These are phyloP conservation scores for Cercospora canescens DNA, from an alignment of 2,329 filamentous ascomycete species.

Conservation along the genomic window DNA sequence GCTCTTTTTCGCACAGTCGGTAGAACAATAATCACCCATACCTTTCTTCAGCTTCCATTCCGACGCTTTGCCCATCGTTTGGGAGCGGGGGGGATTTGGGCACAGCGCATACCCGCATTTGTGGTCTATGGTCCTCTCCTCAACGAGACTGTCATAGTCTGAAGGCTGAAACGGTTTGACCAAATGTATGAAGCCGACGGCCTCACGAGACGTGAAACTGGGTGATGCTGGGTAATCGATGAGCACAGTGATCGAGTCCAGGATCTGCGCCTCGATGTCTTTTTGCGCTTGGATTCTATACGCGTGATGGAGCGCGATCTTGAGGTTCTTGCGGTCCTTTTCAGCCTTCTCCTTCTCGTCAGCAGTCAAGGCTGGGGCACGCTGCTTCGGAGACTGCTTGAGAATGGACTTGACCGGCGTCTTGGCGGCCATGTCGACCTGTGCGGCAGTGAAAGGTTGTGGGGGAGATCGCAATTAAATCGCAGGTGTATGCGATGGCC, in stretches of 20 bases:
- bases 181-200: conserved; percentile 62
- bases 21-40: conserved; percentile 84
- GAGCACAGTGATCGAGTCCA: conserved; percentile 70
- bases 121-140: conserved; percentile 82
- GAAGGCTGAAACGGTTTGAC: conserved; percentile 76
- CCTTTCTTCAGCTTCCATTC: conserved; percentile 71
- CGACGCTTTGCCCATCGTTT: conserved; percentile 50
- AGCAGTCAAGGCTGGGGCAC: conserved; percentile 22
- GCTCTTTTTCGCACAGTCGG: conserved; percentile 74
- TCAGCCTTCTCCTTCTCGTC: conserved; percentile 33
- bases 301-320: conserved; percentile 79
- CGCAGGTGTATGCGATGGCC: neutral
- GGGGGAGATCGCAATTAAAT: neutral
- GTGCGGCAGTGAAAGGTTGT: neutral
- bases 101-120: conserved; percentile 86
- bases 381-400: conserved; percentile 40
- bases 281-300: conserved; percentile 80
- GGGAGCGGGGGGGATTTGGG: conserved; percentile 56
- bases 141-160: conserved; percentile 86
- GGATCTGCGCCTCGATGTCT: conserved; percentile 71
- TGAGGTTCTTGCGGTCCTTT: conserved; percentile 47
- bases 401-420: conserved; percentile 48
- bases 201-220: conserved; percentile 58
- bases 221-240: conserved; percentile 60
- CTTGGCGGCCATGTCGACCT: conserved; percentile 27